phyloP scores from a whole-genome alignment of 2,329 filamentous ascomycete species.

The Huntiella moniliformis region DNA sequence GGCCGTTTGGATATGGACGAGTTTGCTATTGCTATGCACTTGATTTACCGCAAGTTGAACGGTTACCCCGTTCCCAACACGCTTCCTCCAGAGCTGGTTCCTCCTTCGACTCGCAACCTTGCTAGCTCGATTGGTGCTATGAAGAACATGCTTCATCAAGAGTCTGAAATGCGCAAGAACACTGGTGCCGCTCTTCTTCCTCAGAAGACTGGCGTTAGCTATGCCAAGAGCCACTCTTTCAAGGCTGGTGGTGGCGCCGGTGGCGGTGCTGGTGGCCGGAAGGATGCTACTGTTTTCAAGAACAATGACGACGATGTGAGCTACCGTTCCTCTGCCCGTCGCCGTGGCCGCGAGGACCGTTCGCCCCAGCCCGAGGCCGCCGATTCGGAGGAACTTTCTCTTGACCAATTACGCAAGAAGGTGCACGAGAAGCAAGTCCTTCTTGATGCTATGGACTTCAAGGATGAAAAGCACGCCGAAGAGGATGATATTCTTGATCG shows the following conservation, averaged over 20 bases:
- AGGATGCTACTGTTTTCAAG: slow-evolving; percentile 91
- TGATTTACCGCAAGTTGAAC: slow-evolving; percentile 94
- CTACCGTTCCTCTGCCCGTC: slow-evolving; percentile 84
- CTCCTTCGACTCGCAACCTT: slow-evolving; percentile 84
- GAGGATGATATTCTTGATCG: slow-evolving; percentile 86
- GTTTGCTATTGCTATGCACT: slow-evolving; percentile 95
- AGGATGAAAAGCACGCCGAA: slow-evolving; percentile 74
- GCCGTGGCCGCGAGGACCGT: slow-evolving; percentile 49
- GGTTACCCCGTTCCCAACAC: slow-evolving; percentile 80
- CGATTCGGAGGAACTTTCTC: slow-evolving; percentile 49
- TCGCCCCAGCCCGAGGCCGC: slow-evolving; percentile 61
- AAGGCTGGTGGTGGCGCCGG: slow-evolving; percentile 34
- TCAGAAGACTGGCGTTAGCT: slow-evolving; percentile 95
- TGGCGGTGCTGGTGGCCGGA: slow-evolving; percentile 43
- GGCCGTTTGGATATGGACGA: slow-evolving; percentile 89
- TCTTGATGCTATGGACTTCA: slow-evolving; percentile 89
- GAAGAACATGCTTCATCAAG: slow-evolving; percentile 72
- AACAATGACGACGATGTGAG: slow-evolving; percentile 88
- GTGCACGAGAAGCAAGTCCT: slow-evolving; percentile 88
- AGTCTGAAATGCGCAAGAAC: slow-evolving; percentile 76
- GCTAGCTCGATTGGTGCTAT: slow-evolving; percentile 84
- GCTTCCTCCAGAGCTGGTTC: slow-evolving; percentile 78
- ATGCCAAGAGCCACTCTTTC: slow-evolving; percentile 91
- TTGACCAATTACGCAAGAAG: slow-evolving; percentile 82
- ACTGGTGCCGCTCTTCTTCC: slow-evolving; percentile 80